Conservation (phyloP, 2,329 filamentous ascomycete genomes). For the Aspergillus aculeatus region DNA sequence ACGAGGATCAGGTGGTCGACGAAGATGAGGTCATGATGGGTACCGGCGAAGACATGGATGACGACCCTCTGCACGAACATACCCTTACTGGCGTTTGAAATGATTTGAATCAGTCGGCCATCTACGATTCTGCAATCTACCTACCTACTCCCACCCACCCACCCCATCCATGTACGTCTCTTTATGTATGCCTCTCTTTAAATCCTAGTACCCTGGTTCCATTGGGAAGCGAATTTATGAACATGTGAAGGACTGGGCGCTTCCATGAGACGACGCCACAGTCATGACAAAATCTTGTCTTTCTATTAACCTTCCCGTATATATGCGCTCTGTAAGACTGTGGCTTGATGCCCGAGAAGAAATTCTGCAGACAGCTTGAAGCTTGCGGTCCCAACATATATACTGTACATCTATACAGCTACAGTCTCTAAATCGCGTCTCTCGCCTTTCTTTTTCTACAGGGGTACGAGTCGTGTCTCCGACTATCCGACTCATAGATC, state of each 20-base stretch:
- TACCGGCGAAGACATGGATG: slow-evolving; percentile 35
- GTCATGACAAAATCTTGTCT: not conserved
- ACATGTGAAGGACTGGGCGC: not conserved
- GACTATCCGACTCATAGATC: not conserved
- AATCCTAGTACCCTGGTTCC: not conserved
- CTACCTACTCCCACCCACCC: not conserved
- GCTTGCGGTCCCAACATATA: not conserved
- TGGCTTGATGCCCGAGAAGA: not conserved
- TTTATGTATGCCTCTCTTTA: not conserved
- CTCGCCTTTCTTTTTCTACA: not conserved
- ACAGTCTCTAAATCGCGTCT: not conserved
- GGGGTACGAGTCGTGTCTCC: not conserved
- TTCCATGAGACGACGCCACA: not conserved
- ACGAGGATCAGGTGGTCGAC: slow-evolving; percentile 29
- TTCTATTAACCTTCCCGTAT: not conserved
- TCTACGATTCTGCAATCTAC: not conserved
- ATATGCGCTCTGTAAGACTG: not conserved
- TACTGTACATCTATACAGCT: no score
- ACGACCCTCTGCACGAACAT: slow-evolving; percentile 36
- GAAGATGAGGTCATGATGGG: slow-evolving; percentile 37
- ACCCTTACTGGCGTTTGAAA: slow-evolving; percentile 9
- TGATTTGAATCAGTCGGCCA: not conserved
- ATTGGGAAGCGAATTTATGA: not conserved
- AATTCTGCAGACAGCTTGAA: not conserved
- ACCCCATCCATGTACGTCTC: not conserved